Percentiles rank a stretch among this genome's conserved stretches.
These are phyloP conservation scores for Malassezia psittaci DNA, from an alignment of 1,284 basidiomycete genomes.

Conservation along the genomic window DNA sequence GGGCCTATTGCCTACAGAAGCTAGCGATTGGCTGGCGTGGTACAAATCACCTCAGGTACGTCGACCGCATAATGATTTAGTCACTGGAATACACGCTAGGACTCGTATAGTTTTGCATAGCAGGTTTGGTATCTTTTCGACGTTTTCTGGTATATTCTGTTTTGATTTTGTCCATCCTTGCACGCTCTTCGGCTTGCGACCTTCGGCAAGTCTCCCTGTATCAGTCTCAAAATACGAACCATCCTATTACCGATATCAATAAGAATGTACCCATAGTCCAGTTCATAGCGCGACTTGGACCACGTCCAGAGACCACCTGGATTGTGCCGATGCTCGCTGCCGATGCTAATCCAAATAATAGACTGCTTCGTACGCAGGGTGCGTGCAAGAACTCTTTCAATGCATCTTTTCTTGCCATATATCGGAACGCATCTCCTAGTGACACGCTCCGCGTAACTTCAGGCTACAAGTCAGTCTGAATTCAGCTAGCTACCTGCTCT, in stretches of 20 bases:
- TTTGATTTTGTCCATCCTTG: conserved; percentile 7
- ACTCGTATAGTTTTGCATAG: not conserved
- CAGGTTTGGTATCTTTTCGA: not conserved
- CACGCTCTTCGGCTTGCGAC: conserved; percentile 10
- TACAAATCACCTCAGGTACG: conserved; percentile 32
- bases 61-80: not conserved
- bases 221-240: conserved; percentile 5
- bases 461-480: no score
- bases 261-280: conserved; percentile 14
- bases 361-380: conserved; percentile 15
- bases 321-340: conserved; percentile 11
- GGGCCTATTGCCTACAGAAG: conserved; percentile 44
- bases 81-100: not conserved
- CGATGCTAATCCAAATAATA: conserved; percentile 14
- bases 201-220: conserved; percentile 18
- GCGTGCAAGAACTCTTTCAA: conserved; percentile 8
- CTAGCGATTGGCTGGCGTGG: conserved; percentile 46
- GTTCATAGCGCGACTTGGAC: conserved; percentile 4
- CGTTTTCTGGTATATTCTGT: conserved; percentile 2
- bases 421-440: no score
- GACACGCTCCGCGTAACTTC: no score
- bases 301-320: conserved; percentile 3
- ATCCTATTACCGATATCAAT: conserved; percentile 8
- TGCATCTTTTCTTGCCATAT: not conserved
- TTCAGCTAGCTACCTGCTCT: not conserved